Conservation (phyloP, 1,284 basidiomycete species). For the Xanthoconium separans region DNA sequence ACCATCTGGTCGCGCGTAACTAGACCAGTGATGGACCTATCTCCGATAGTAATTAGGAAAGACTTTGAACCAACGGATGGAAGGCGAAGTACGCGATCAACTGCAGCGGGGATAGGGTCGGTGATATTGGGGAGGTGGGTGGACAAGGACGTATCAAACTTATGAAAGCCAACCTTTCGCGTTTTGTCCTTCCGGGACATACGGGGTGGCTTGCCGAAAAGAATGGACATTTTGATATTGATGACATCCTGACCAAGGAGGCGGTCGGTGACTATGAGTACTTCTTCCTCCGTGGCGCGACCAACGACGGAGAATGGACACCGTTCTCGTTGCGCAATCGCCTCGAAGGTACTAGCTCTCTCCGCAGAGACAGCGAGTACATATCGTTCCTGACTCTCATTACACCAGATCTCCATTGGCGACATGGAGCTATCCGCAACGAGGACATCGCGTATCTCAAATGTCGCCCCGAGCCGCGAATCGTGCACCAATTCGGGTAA, state of each 20-base stretch:
- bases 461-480: conserved; percentile 84
- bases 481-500: conserved; percentile 98
- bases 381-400: conserved; percentile 98
- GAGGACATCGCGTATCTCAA: conserved; percentile 93
- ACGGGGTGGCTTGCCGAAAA: conserved; percentile 96
- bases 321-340: conserved; percentile 84
- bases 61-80: conserved; percentile 95
- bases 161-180: conserved; percentile 45
- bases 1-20: conserved; percentile 99
- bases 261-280: conserved; percentile 88
- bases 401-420: conserved; percentile 99
- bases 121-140: conserved; percentile 57
- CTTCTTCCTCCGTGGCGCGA: conserved; percentile 76
- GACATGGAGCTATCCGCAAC: conserved; percentile 94
- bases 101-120: conserved; percentile 59
- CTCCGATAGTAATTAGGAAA: conserved; percentile 98
- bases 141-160: conserved; percentile 75
- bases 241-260: conserved; percentile 82
- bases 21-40: conserved; percentile 91
- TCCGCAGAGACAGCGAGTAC: conserved; percentile 83
- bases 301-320: conserved; percentile 95
- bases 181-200: conserved; percentile 80
- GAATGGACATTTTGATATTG: conserved; percentile 88
- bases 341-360: conserved; percentile 62
- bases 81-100: conserved; percentile 83